Base-by-base conservation (phyloP, 495 filamentous ascomycete species). In the Penicillium soppii region DNA sequence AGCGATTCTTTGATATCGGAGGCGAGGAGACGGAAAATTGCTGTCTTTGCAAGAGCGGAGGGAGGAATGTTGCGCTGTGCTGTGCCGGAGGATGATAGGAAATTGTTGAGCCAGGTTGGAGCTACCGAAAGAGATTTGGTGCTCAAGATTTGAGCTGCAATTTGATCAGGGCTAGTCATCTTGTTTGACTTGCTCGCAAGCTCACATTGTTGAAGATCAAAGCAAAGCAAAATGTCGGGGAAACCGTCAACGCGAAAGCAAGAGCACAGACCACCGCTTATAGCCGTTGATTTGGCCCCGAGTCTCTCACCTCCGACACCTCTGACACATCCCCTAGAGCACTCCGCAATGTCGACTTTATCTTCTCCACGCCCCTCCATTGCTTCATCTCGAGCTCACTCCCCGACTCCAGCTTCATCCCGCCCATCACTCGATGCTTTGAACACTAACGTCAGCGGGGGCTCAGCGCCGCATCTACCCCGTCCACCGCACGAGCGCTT, bases 11-110 rank as follows among this genome's bases (percentile, higher is more conserved):
- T 83, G 38, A 96, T 78, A 73, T 97, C 88, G 19, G 86, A 81
- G 37, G 84, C 78, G 6, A 96, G 82, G 20, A 97, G 67, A 44
- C 92, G 92, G 63, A 88, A 86, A 35, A 87, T 80, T 13, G 90
- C 87, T 13, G 92, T 95, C 38, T 89, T 84, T 43, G 85, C 73
- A 15, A 97, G 77, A 10, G 87, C 84, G 12, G 84, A 77, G 20
- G 91, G 63, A 5, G 92, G 87, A 1, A 84, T 82, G 5, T 80
- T 82, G 53, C 77, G 73, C 40, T 73, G 67, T 30, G 59, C 56
- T 7, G 58, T 37, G 33, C 55, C 47, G 16, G 66, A 65, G 29
- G 66, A 54, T 12, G 65, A 53, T 7, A 80, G 42, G 53, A 80
- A 75, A 19, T 46, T 58, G 50, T 66, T 57, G 13, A 81, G 61